Evolutionary conservation across 805 yeast genomes (phyloP).

Genomic region (Candida germanica): DNA sequence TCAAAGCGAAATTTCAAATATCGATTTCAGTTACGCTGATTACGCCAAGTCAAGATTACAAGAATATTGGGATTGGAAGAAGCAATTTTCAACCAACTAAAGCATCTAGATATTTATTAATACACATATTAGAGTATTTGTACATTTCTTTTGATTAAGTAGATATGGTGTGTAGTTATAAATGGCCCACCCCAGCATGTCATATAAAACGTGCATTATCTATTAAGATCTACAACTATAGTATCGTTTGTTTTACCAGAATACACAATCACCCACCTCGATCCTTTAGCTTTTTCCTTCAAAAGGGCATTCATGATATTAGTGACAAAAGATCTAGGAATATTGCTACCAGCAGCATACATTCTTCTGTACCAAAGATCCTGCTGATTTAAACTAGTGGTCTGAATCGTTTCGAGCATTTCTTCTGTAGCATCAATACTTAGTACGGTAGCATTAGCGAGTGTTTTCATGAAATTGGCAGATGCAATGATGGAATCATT

Average conservation of each 20-base stretch:
- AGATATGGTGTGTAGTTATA: too few species aligned
- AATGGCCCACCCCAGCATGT: too few species aligned
- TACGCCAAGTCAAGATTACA: conserved; percentile 58
- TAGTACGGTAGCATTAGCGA: conserved; percentile 69
- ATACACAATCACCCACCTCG: conserved; percentile 71
- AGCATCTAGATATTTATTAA: too few species aligned
- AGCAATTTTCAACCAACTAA: too few species aligned
- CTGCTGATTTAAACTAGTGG: conserved; percentile 68
- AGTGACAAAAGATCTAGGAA: conserved; percentile 78
- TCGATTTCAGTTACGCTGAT: conserved; percentile 66
- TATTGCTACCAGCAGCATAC: conserved; percentile 67
- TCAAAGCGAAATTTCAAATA: conserved; percentile 63
- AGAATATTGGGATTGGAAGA: conserved; percentile 73
- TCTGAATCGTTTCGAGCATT: conserved; percentile 75
- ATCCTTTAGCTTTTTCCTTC: conserved; percentile 70
- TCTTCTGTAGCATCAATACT: conserved; percentile 82
- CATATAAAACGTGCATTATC: conserved; percentile 38
- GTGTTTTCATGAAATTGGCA: conserved; percentile 46
- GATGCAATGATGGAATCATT: conserved; percentile 68
- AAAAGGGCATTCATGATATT: conserved; percentile 68
- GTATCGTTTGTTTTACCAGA: conserved; percentile 78
- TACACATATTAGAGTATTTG: too few species aligned
- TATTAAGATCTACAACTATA: conserved; percentile 51
- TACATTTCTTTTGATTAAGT: too few species aligned
- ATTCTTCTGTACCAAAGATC: conserved; percentile 86